Evolutionary conservation across 352 stramenopile species (phyloP).

Genomic region (Globisporangium nunn): DNA sequence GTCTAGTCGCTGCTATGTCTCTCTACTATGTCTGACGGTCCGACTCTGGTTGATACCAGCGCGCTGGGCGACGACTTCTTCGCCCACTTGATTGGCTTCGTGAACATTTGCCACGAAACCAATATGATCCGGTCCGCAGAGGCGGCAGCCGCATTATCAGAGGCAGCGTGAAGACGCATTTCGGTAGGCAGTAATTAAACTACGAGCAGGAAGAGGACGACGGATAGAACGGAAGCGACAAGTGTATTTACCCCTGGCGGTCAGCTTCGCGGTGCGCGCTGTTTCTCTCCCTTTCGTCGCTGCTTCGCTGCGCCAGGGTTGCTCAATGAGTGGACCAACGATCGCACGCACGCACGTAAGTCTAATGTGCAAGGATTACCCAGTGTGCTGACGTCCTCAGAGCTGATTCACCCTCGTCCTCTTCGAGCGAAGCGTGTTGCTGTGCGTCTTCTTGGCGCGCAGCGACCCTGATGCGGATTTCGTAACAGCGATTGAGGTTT

Average conservation of each 20-base stretch:
- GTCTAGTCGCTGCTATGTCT: neutral
- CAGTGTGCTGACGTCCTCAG: constrained; percentile 13
- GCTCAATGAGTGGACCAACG: neutral
- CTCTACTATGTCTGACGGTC: neutral
- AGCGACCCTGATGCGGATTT: constrained; percentile 33
- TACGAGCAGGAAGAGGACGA: neutral
- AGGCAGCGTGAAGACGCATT: neutral
- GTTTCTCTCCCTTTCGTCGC: neutral
- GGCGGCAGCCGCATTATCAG: constrained; percentile 5
- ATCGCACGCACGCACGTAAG: neutral
- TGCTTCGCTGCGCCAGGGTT: neutral
- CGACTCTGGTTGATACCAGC: constrained; percentile 10
- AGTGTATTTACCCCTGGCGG: constrained; percentile 7
- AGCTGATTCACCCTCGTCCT: constrained; percentile 42
- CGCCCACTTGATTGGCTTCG: constrained; percentile 68
- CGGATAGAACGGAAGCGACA: neutral
- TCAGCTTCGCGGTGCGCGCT: neutral
- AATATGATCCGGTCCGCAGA: constrained; percentile 34
- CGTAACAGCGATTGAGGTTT: constrained; percentile 28
- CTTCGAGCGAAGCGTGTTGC: constrained; percentile 28
- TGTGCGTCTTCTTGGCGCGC: neutral
- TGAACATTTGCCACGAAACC: constrained; percentile 68
- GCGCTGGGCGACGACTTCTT: constrained; percentile 77
- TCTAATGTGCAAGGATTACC: constrained; percentile 9
- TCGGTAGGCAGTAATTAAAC: neutral